These are phyloP conservation scores for Xerocomus nothofagi DNA, from an alignment of 1,284 basidiomycete species.

Conservation along the genomic window DNA sequence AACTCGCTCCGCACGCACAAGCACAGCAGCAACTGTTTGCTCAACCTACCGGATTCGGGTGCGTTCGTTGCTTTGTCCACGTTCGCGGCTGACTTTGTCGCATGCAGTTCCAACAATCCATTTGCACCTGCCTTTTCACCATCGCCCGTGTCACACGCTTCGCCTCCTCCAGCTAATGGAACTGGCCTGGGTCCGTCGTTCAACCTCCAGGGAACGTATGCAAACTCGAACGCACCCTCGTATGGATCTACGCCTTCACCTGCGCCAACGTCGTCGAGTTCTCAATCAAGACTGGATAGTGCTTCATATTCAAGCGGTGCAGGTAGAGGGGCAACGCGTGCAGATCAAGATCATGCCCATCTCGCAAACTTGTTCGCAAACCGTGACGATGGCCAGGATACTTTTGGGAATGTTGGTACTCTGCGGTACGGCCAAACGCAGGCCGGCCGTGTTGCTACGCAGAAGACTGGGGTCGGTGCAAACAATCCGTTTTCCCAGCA, in stretches of 20 bases:
- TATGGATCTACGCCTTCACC: conserved; percentile 39
- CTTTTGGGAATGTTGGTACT: conserved; percentile 86
- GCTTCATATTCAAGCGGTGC: conserved; percentile 24
- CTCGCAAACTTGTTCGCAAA: conserved; percentile 83
- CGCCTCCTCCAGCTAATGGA: conserved; percentile 37
- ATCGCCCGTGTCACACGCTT: conserved; percentile 39
- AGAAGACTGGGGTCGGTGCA: conserved; percentile 56
- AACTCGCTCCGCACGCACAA: conserved; percentile 56
- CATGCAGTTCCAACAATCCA: conserved; percentile 89
- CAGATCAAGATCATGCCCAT: conserved; percentile 67
- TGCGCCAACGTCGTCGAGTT: conserved; percentile 40
- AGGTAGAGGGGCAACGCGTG: conserved; percentile 35
- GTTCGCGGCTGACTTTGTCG: background rate
- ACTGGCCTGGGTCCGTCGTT: conserved; percentile 43
- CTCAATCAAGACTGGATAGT: conserved; percentile 29
- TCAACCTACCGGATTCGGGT: conserved; percentile 76
- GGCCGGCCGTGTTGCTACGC: conserved; percentile 55
- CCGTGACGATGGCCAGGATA: conserved; percentile 87
- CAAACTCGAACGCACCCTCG: conserved; percentile 38
- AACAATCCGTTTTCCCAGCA: conserved; percentile 79
- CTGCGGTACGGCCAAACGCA: conserved; percentile 74
- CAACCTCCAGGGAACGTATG: conserved; percentile 66
- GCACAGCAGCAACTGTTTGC: conserved; percentile 60
- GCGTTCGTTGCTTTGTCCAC: conserved; percentile 17
- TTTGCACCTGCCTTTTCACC: conserved; percentile 61